Percentiles rank a stretch among this genome's conserved stretches.
phyloP scores from a whole-genome alignment of 1,284 basidiomycete species.

The Ganoderma lingzhi region DNA sequence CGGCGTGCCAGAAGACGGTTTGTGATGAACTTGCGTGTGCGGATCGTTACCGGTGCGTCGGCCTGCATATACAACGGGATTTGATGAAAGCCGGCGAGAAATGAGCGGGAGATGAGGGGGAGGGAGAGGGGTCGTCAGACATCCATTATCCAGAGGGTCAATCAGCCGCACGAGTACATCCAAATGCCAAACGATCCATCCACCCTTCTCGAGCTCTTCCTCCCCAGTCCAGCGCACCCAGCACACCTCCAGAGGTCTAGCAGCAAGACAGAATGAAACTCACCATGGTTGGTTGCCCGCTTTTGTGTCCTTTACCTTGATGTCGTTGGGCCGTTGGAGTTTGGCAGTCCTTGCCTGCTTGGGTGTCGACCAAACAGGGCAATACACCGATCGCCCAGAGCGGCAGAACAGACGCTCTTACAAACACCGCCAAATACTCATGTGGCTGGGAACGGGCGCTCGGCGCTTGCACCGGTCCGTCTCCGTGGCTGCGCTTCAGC shows the following conservation, averaged over 20 bases:
- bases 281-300: constrained; percentile 44
- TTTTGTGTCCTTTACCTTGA: constrained; percentile 42
- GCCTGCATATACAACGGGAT: constrained; percentile 50
- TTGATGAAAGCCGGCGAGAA: not conserved
- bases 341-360: constrained; percentile 29
- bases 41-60: constrained; percentile 96
- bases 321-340: constrained; percentile 38
- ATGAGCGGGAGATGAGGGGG: constrained; percentile 16
- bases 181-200: constrained; percentile 41
- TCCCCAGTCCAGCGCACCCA: constrained; percentile 27
- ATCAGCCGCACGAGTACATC: constrained; percentile 41
- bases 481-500: constrained; percentile 11
- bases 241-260: constrained; percentile 29
- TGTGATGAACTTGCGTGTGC: constrained; percentile 99
- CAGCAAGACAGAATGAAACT: constrained; percentile 36
- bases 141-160: constrained; percentile 32
- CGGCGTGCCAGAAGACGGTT: constrained; percentile 97
- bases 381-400: constrained; percentile 32
- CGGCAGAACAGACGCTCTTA: not conserved
- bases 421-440: constrained; percentile 20
- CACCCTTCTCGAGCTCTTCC: constrained; percentile 39
- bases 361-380: constrained; percentile 33
- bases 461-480: constrained; percentile 27
- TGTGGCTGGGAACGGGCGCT: constrained; percentile 1
- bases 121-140: constrained; percentile 31